phyloP scores from a whole-genome alignment of 2,329 filamentous ascomycete genomes.

The Talaromyces piceae region DNA sequence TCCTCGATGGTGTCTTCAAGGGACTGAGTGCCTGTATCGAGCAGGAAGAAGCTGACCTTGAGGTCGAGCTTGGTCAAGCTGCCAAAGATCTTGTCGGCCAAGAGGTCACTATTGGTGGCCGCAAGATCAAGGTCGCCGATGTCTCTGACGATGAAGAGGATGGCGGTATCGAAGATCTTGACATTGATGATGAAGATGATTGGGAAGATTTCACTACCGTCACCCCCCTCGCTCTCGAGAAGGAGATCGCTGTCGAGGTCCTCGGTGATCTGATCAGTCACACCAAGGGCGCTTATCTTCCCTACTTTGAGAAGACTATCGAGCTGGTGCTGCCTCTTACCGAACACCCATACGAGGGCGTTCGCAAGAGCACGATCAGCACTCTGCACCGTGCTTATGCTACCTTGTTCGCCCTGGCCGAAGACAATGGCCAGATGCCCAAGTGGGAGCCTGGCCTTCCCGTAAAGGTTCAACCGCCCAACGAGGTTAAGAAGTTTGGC shows the following conservation, averaged over 20 bases:
- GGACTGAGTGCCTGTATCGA: slow-evolving; percentile 74
- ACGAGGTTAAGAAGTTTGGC: slow-evolving; percentile 75
- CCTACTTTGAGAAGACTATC: slow-evolving; percentile 83
- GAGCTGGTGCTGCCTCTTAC: slow-evolving; percentile 71
- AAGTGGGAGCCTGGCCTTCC: slow-evolving; percentile 91
- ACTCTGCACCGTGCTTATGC: slow-evolving; percentile 92
- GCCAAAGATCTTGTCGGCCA: slow-evolving; percentile 66
- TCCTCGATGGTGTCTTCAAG: slow-evolving; percentile 41
- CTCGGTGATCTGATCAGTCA: slow-evolving; percentile 86
- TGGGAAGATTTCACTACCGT: slow-evolving; percentile 79
- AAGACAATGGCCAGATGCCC: slow-evolving; percentile 64
- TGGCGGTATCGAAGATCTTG: slow-evolving; percentile 54
- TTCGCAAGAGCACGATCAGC: slow-evolving; percentile 82
- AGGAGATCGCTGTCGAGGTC: slow-evolving; percentile 94
- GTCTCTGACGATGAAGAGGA: slow-evolving; percentile 57
- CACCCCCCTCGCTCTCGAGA: slow-evolving; percentile 85
- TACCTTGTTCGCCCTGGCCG: slow-evolving; percentile 79
- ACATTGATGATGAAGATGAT: slow-evolving; percentile 71
- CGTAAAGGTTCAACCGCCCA: slow-evolving; percentile 67
- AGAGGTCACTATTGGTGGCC: slow-evolving; percentile 70
- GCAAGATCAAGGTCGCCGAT: slow-evolving; percentile 74
- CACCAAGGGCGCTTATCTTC: slow-evolving; percentile 69
- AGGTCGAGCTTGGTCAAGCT: slow-evolving; percentile 66
- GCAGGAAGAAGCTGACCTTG: slow-evolving; percentile 77
- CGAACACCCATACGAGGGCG: slow-evolving; percentile 86